Evolutionary conservation across 106 monocot genomes (phyloP), one percentile per base, ranked within the genome.

Genomic region (Posidonia australis): DNA sequence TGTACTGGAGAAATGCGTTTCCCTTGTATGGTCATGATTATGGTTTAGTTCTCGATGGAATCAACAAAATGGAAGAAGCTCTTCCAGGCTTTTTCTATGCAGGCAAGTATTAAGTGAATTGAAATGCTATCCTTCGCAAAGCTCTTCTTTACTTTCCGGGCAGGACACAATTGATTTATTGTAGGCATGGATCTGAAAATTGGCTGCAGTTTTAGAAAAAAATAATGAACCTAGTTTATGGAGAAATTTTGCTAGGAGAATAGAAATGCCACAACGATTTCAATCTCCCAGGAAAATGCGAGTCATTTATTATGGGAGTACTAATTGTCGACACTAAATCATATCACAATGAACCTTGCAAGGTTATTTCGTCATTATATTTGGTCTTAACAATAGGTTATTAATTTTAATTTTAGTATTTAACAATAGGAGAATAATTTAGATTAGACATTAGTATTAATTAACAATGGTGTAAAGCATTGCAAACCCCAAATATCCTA

Each of bases 71-170:
- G 87, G 96, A 96, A 70, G 58, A 86, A 46, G 72, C 78, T 70
- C 84, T 96, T 44, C 87, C 96, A 36, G 96, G 90, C 23, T 90
- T 96, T 74, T 96, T 84, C 67, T 90, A 90, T 82, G 96, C 96
- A 78, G 96, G 96, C 72, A 87, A 84, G 76, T 72, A 22, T 5
- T 25, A 7, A 46, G 63, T 18, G 14, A 46, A 19, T 18, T 25
- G 4, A 10, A 23, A 23, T 23, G 10, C 9, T 23, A 2, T 14
- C 18, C 1, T 55, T 9, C 22, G 7, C 22, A 23, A 9, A 21
- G 1, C 20, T 23, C 20, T 23, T 55, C 36, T 36, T 36, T 36
- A 36, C 36, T 36, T 55, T 9, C 20, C 24, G n/a, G 2, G 22
- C 18, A 55, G 31, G 9, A 49, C n/a, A n/a, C n/a, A 17, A 11